phyloP scores from a whole-genome alignment of 805 yeast genomes.

The Helenozyma rhizophorensis region DNA sequence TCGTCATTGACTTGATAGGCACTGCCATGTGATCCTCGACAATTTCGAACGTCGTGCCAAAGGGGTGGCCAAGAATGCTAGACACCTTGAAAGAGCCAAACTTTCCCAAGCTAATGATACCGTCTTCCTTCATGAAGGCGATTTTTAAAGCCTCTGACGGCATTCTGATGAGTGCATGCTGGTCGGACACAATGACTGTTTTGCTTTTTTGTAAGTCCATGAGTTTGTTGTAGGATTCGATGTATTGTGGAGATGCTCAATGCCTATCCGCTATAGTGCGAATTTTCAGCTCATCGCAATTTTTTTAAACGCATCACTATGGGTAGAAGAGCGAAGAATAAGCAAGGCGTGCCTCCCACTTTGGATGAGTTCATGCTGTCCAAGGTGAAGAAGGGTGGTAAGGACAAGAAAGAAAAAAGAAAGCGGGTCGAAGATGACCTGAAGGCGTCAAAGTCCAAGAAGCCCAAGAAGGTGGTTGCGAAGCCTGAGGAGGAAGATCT shows the following conservation, averaged over 20 bases:
- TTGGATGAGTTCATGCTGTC: slow-evolving; percentile 65
- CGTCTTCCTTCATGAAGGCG: slow-evolving; percentile 58
- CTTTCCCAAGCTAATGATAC: slow-evolving; percentile 74
- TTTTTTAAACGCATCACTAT: slow-evolving; percentile 39
- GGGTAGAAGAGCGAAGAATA: slow-evolving; percentile 93
- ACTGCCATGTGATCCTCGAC: slow-evolving; percentile 48
- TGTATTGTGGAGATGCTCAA: too few species aligned
- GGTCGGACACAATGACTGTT: slow-evolving; percentile 40
- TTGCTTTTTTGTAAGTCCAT: slow-evolving; percentile 13
- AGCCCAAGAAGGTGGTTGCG: slow-evolving; percentile 12
- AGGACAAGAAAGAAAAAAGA: slow-evolving; percentile 14
- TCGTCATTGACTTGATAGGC: slow-evolving; percentile 43
- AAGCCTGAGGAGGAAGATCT: slow-evolving; percentile 28
- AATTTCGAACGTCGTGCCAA: slow-evolving; percentile 88
- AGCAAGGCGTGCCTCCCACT: slow-evolving; percentile 90
- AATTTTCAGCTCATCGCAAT: slow-evolving; percentile 18
- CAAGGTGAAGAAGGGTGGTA: slow-evolving; percentile 32
- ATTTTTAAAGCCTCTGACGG: slow-evolving; percentile 81
- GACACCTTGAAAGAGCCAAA: slow-evolving; percentile 82
- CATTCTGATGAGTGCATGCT: slow-evolving; percentile 61
- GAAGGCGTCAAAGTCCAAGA: slow-evolving; percentile 3
- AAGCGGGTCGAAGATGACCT: slow-evolving; percentile 12
- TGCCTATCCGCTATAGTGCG: slow-evolving; percentile 1
- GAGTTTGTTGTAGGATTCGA: too few species aligned
- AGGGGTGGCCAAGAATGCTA: slow-evolving; percentile 73